phyloP scores from a whole-genome alignment of 2,329 filamentous ascomycete genomes.

The Penicillium fuscoglaucum region DNA sequence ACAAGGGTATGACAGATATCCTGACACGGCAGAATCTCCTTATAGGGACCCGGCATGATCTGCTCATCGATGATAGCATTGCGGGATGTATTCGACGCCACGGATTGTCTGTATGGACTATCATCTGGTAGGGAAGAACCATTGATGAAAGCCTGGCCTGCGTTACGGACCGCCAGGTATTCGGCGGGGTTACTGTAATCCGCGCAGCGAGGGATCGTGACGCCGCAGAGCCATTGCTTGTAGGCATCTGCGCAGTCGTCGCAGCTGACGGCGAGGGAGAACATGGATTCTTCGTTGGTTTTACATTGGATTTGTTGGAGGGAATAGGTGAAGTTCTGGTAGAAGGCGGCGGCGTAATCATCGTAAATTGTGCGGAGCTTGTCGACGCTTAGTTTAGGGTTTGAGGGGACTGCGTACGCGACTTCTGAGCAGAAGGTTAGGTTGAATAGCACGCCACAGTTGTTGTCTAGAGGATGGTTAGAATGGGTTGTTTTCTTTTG shows the following conservation, averaged over 20 bases:
- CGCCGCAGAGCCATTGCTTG: constrained; percentile 92
- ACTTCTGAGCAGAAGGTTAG: constrained; percentile 86
- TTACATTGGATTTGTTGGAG: constrained; percentile 85
- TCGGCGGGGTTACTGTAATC: constrained; percentile 65
- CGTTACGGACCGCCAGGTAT: constrained; percentile 69
- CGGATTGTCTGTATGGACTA: constrained; percentile 32
- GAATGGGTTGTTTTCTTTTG: background rate
- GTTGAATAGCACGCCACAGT: constrained; percentile 82
- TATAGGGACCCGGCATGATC: constrained; percentile 84
- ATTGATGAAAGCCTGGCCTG: constrained; percentile 69
- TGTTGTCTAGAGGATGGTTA: constrained; percentile 58
- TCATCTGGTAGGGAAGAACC: constrained; percentile 55
- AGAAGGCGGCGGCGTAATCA: constrained; percentile 66
- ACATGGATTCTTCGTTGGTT: constrained; percentile 68
- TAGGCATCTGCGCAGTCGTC: constrained; percentile 75
- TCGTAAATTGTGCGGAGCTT: constrained; percentile 75
- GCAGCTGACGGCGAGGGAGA: constrained; percentile 78
- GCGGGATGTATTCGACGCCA: constrained; percentile 60
- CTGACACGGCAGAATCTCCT: constrained; percentile 84
- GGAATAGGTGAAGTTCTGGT: constrained; percentile 75
- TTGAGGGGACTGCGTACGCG: constrained; percentile 87
- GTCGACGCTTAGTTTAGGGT: constrained; percentile 63
- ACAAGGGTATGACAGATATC: constrained; percentile 86
- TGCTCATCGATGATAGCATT: constrained; percentile 69
- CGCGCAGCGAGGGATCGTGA: constrained; percentile 87